Evolutionary conservation across 2,329 filamentous ascomycete genomes (phyloP), one percentile per base, ranked within the genome.

Genomic region (Monilinia polystroma): DNA sequence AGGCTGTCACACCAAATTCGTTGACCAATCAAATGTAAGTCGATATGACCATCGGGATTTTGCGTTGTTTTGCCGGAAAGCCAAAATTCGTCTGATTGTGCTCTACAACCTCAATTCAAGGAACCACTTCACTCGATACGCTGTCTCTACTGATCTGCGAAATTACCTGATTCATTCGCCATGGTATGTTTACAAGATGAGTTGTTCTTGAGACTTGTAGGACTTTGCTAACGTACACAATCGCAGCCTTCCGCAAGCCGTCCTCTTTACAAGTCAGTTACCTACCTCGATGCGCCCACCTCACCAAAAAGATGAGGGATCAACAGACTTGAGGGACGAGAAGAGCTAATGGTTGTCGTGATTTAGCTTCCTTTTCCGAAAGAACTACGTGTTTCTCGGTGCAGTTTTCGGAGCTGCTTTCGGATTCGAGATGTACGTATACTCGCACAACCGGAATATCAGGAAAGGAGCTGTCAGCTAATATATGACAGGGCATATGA

Each of bases 351-450:
- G 38, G 10, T 41, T 32, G 18, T 56, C 4, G 53, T 2, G 5
- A 49, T 69, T 72, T 80, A 98, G 95, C 84, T 80, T 87, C 77
- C 76, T 98, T 74, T 89, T 98, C 84, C 89, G 90, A 80, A 89
- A 86, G 78, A 99, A 99, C 85, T 90, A 85, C 75, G 84, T 90
- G 79, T 97, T 97, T 87, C 84, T 99, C 76, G 89, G 87, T 73
- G 85, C 88, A 72, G 91, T 99, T 78, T 99, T 99, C 79, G 86
- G 83, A 73, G 85, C 87, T 73, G 94, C 93, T 73, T 99, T 99
- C 78, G 91, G 85, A 71, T 93, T 96, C 78, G 92, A 98, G 84
- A 85, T 99, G 95, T 99, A 87, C 78, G 91, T 81, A 71, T 43
- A 20, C 16, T 7, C 16, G 23, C 41, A 54, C 16, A 11, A 23